Evolutionary conservation across 192 early-diverging fungal species (phyloP), one percentile per base, ranked within the genome.

Genomic region (Umbelopsis vinacea): DNA sequence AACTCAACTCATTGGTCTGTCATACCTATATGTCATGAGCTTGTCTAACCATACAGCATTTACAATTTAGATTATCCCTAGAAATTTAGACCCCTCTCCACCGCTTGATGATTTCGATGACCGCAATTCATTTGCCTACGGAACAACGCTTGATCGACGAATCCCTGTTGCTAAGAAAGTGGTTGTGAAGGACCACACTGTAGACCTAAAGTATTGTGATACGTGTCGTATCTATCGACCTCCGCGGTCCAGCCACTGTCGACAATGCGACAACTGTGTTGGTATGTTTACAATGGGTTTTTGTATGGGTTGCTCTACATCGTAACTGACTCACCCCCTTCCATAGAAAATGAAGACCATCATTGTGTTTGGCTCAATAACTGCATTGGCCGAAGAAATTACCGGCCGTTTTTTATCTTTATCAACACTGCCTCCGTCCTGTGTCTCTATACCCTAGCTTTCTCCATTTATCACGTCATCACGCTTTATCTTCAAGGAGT

Each of bases 341-440:
- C 33, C 57, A 22, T 67, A 88, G 92, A 93, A 73, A 87, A 89
- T 70, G 89, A 89, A 70, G 92, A 95, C 78, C 93, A 95, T 76
- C 94, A 98, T 78, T 98, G 97, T 75, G 90, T 94, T n/a, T 98
- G 96, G 96, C 88, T 94, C 10, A 94, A 92, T 76, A 96, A 94
- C 80, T 97, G 96, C 79, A 89, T 98, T 69, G 97, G 97, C 7
- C 85, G 87, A 35, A 83, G 91, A 71, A 93, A 93, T 76, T 93
- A 93, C 77, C 86, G 89, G 11, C 88, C 90, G 60, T 98, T 98
- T 71, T 91, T 94, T 71, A 87, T 86, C 15, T 95, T 97, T 68
- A 82, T 96, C 35, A 57, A 86, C 52, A 81, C 86, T 0, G 83
- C 86, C 19, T 86, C 87, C 14, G 17, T 88, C n/a, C 60, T 96